phyloP scores from a whole-genome alignment of 2,329 filamentous ascomycete genomes.

The Gaeumannomyces sp. region DNA sequence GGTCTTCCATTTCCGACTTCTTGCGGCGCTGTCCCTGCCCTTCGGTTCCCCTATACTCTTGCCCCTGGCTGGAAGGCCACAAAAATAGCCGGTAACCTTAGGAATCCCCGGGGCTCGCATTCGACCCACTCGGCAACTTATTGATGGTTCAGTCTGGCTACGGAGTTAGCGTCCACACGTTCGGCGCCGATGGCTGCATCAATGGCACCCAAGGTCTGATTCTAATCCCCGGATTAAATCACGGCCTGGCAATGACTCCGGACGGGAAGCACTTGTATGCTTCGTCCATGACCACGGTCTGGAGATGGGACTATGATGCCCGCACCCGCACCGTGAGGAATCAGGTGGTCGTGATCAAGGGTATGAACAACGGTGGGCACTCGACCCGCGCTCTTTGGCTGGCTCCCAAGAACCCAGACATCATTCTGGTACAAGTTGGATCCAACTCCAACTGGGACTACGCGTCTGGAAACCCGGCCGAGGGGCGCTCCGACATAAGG shows the following conservation, averaged over 20 bases:
- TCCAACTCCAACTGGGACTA: constrained; percentile 28
- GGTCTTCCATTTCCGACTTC: constrained; percentile 22
- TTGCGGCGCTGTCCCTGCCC: constrained; percentile 22
- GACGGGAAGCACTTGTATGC: constrained; percentile 29
- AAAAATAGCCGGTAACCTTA: constrained; percentile 26
- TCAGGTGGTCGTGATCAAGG: constrained; percentile 28
- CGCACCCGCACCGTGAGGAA: constrained; percentile 33
- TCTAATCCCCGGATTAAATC: constrained; percentile 25
- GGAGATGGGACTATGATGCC: constrained; percentile 49
- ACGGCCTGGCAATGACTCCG: constrained; percentile 28
- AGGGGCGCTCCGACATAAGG: constrained; percentile 29
- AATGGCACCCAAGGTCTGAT: constrained; percentile 24
- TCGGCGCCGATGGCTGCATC: constrained; percentile 29
- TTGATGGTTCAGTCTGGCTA: constrained; percentile 26
- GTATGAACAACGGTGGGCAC: constrained; percentile 29
- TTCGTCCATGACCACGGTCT: constrained; percentile 34
- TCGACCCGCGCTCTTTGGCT: constrained; percentile 28
- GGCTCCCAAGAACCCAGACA: constrained; percentile 26
- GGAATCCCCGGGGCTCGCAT: constrained; percentile 24
- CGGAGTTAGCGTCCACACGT: constrained; percentile 28
- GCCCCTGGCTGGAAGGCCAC: constrained; percentile 28
- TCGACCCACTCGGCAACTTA: constrained; percentile 26
- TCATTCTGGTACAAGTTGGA: constrained; percentile 28
- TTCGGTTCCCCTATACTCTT: constrained; percentile 22
- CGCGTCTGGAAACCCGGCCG: constrained; percentile 21